These are phyloP conservation scores for Mortierella hygrophila DNA, from an alignment of 192 early-diverging fungal genomes.

Conservation along the genomic window DNA sequence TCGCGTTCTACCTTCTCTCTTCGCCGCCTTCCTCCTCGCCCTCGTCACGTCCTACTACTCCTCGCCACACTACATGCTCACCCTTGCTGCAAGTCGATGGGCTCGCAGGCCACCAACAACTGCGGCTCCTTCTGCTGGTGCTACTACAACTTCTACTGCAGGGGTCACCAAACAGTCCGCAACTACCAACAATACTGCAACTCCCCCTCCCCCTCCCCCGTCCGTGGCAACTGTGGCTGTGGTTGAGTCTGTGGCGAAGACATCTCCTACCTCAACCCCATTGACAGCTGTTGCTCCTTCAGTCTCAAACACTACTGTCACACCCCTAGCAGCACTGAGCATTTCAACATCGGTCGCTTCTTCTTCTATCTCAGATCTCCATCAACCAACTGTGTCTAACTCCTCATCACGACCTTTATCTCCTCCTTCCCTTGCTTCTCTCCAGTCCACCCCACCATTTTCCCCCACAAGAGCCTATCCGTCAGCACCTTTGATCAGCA, in stretches of 20 bases:
- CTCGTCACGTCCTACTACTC: neutral
- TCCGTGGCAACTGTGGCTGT: too few species aligned
- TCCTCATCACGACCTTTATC: neutral
- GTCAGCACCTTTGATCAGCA: conserved; percentile 2
- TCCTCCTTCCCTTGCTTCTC: neutral
- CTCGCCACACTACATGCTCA: neutral
- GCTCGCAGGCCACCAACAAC: neutral
- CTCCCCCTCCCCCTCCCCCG: too few species aligned
- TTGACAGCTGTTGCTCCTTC: too few species aligned
- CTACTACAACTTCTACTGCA: neutral
- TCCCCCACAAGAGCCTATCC: neutral
- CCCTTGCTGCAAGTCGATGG: neutral
- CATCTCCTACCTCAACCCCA: neutral
- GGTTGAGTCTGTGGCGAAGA: neutral
- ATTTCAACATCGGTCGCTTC: neutral
- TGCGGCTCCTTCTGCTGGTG: neutral
- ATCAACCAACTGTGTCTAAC: neutral
- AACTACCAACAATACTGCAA: too few species aligned
- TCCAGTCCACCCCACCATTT: neutral
- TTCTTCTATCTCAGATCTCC: neutral
- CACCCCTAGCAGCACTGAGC: neutral
- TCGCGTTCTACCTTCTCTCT: too few species aligned
- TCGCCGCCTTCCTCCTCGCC: neutral
- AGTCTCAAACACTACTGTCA: neutral
- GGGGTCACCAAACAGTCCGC: neutral